Conservation (phyloP, 441 rosid genomes). For the Omphalea diandra region DNA sequence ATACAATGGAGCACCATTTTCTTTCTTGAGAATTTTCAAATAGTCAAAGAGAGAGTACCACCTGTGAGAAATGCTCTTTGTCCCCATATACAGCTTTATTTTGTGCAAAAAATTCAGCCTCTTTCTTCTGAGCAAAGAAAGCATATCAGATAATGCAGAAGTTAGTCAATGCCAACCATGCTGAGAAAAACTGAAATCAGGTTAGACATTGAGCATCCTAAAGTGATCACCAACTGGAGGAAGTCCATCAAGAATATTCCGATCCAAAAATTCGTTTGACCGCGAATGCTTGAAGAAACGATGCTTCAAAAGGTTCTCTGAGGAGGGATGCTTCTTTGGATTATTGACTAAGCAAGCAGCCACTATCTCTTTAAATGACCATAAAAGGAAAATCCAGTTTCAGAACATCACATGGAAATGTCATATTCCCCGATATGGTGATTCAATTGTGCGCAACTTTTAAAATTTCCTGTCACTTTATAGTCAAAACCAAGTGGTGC, state of each 20-base stretch:
- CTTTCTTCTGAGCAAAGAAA: constrained; percentile 63
- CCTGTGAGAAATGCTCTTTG: constrained; percentile 88
- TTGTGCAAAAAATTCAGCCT: constrained; percentile 87
- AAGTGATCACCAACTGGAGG: constrained; percentile 94
- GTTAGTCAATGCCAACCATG: no score
- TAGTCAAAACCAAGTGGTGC: constrained; percentile 99
- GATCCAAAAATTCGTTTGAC: constrained; percentile 57
- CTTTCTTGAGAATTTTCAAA: no score
- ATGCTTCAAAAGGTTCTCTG: constrained; percentile 92
- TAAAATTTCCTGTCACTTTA: constrained; percentile 92
- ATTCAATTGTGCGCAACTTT: constrained; percentile 34
- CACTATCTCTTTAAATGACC: constrained; percentile 94
- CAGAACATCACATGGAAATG: constrained; percentile 22
- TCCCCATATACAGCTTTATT: constrained; percentile 79
- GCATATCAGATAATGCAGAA: no score
- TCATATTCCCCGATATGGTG: no score
- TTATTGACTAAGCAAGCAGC: constrained; percentile 96
- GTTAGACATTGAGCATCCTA: constrained; percentile 75
- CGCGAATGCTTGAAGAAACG: constrained; percentile 83
- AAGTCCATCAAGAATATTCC: constrained; percentile 66
- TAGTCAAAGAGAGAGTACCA: no score
- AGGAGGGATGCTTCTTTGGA: constrained; percentile 94
- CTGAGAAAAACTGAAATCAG: constrained; percentile 32
- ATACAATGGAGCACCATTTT: no score
- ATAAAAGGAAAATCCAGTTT: no score